phyloP scores from a whole-genome alignment of 257 asterid species.

The Solanum verrucosum region DNA sequence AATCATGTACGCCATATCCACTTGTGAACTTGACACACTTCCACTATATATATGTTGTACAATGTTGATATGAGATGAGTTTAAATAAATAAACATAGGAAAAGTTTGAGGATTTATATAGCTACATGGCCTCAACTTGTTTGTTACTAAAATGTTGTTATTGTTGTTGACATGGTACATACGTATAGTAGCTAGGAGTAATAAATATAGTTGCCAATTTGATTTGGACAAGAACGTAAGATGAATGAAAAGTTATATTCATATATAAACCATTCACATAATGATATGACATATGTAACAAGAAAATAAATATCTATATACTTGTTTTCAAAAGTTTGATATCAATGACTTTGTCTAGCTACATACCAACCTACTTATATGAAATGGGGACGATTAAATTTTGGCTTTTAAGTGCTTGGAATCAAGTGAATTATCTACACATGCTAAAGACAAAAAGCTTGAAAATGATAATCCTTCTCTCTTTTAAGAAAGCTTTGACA shows the following conservation, averaged over 20 bases:
- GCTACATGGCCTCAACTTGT: background rate
- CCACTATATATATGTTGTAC: background rate
- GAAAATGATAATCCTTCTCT: background rate
- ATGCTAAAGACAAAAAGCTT: background rate
- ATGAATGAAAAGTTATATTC: background rate
- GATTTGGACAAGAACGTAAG: background rate
- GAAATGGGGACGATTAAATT: background rate
- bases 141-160: background rate
- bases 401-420: background rate
- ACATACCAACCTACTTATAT: background rate
- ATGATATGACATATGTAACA: background rate
- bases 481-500: conserved; percentile 1
- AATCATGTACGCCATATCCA: background rate
- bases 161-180: background rate
- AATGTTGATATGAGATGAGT: background rate
- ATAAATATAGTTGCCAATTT: background rate
- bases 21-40: background rate
- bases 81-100: background rate
- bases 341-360: background rate
- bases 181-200: background rate
- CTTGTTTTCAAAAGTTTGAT: background rate
- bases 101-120: background rate
- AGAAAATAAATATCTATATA: background rate
- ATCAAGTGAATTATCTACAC: background rate
- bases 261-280: background rate